phyloP scores from a whole-genome alignment of 2,329 filamentous ascomycete species.

The Fonsecaea multimorphosa region DNA sequence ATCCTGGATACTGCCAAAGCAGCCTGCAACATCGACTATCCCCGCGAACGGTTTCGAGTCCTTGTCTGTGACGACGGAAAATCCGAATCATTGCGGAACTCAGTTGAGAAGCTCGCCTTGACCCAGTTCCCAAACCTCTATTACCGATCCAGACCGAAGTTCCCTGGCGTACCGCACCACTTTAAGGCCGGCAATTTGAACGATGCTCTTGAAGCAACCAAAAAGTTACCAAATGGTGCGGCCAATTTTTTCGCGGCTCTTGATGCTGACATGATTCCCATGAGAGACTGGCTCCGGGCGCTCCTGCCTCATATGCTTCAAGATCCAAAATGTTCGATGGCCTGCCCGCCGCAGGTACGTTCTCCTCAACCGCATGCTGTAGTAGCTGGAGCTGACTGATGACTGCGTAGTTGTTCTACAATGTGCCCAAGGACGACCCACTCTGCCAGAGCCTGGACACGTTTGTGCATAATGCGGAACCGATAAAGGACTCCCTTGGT shows the following conservation, averaged over 20 bases:
- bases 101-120: conserved; percentile 48
- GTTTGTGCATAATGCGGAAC: conserved; percentile 39
- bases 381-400: neutral
- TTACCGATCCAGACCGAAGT: conserved; percentile 49
- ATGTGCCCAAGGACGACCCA: conserved; percentile 39
- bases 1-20: conserved; percentile 61
- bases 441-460: conserved; percentile 37
- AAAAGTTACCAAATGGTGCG: conserved; percentile 32
- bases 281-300: conserved; percentile 40
- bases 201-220: conserved; percentile 33
- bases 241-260: conserved; percentile 41
- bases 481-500: conserved; percentile 40
- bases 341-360: conserved; percentile 39
- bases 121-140: conserved; percentile 46
- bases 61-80: conserved; percentile 59
- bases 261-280: conserved; percentile 44
- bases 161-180: conserved; percentile 33
- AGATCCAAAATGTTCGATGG: conserved; percentile 37
- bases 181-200: conserved; percentile 41
- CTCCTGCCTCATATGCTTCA: conserved; percentile 39
- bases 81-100: conserved; percentile 46
- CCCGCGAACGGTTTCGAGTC: conserved; percentile 58
- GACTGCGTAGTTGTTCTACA: conserved; percentile 40
- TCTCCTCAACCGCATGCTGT: neutral
- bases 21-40: conserved; percentile 61